Conservation (phyloP, 208 protist species). For the Histomonas meleagridis region DNA sequence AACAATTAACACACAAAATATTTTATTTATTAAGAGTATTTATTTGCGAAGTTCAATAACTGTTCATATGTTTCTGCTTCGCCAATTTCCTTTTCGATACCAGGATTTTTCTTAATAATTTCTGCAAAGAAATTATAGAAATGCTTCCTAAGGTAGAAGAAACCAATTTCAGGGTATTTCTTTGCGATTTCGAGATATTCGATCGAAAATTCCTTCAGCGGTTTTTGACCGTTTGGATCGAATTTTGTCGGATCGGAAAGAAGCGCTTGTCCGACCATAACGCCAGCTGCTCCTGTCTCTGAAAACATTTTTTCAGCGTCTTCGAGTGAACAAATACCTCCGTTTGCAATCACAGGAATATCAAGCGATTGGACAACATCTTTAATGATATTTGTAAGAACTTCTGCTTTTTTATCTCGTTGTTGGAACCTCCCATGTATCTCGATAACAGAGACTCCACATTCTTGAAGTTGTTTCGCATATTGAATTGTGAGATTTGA, state of each 20-base stretch:
- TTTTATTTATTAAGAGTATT: too few relatives aligned
- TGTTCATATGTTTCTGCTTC: too few relatives aligned
- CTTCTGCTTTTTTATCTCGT: background rate
- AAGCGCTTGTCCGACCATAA: conserved; percentile 3
- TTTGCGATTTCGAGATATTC: background rate
- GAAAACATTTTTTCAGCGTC: background rate
- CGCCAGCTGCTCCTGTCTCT: background rate
- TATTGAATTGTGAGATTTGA: background rate
- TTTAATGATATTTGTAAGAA: background rate
- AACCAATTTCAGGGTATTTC: background rate
- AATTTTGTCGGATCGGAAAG: background rate
- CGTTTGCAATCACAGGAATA: conserved; percentile 9
- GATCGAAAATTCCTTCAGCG: too few relatives aligned
- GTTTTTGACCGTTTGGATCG: background rate
- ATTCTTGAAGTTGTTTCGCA: background rate
- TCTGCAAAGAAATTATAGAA: conserved; percentile 7
- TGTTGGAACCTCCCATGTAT: background rate
- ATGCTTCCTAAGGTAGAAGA: background rate
- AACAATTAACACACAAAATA: too few relatives aligned
- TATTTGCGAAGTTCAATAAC: too few relatives aligned
- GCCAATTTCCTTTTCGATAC: background rate
- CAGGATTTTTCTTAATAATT: background rate
- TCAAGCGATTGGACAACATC: background rate
- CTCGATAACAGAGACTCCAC: background rate
- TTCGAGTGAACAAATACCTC: background rate